Evolutionary conservation across 192 early-diverging fungal species (phyloP), one percentile per base, ranked within the genome.

Genomic region (Martensiomyces pterosporus): DNA sequence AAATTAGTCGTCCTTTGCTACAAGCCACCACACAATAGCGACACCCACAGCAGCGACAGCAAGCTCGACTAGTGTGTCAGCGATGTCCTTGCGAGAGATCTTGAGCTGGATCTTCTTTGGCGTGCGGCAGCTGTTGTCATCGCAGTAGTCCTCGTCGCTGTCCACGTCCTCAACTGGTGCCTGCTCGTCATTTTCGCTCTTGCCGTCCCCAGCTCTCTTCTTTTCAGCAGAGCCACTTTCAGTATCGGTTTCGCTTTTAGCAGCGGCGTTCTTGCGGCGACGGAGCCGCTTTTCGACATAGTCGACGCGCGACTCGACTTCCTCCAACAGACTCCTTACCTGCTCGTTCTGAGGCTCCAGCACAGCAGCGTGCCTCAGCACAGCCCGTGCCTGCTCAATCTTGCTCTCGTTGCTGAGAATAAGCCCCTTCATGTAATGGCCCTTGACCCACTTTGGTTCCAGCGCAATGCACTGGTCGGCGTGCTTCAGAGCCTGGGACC

Each of bases 401-500:
- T 70, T 69, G 62, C 66, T 76, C 46, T 76, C 66, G 22, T 38
- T 57, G 40, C 66, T 69, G 29, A 76, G 55, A 10, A 76, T 57
- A 24, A 56, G 24, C 0, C 66, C 73, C 67, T 76, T 76, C 56
- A 76, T 63, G 33, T 76, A 76, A 26, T 76, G 70, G 0, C 73
- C 73, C 47, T 76, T 76, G 47, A 61, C 73, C 73, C 73, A 76
- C 5, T 43, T 37, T 15, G 73, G 73, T 23, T 76, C 73, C 17
- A 76, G 50, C 14, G 55, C 60, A 35, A 76, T 76, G 26, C 73
- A 76, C 47, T 76, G 73, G n/a, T 76, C 73, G 23, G 73, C 73
- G 39, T 76, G 67, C 42, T 69, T 76, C 41, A 76, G 40, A 3
- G 73, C 73, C 37, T 76, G 73, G 4, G 65, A 9, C 56, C 57